A percentile compares a stretch with the other conserved stretches of the same genome.
Conservation (phyloP, 1,284 basidiomycete species). For the Cryptococcus sp. region DNA sequence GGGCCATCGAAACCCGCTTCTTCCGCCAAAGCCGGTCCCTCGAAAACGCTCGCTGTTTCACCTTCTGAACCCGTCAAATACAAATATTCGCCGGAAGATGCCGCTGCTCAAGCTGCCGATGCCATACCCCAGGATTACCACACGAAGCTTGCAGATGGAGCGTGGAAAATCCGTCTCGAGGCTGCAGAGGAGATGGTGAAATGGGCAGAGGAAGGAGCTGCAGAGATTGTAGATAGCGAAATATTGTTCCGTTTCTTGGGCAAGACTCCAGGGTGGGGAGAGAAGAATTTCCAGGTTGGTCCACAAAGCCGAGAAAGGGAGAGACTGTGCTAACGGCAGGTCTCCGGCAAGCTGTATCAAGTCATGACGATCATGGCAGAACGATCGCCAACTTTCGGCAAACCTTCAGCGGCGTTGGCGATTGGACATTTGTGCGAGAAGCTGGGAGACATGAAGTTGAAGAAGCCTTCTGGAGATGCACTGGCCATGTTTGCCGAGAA, state of each 20-base stretch:
- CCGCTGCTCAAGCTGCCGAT: slow-evolving; percentile 71
- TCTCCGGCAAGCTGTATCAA: slow-evolving; percentile 78
- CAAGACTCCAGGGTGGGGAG: slow-evolving; percentile 88
- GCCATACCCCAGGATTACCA: slow-evolving; percentile 68
- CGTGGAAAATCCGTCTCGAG: slow-evolving; percentile 89
- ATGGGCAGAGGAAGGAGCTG: slow-evolving; percentile 66
- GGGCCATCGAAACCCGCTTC: slow-evolving; percentile 30
- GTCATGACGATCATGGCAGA: slow-evolving; percentile 71
- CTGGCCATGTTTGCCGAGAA: slow-evolving; percentile 79
- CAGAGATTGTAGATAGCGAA: slow-evolving; percentile 74
- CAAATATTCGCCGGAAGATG: slow-evolving; percentile 86
- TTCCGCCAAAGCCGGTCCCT: slow-evolving; percentile 48
- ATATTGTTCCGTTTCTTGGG: slow-evolving; percentile 81
- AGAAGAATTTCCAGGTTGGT: slow-evolving; percentile 95
- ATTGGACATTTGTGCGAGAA: slow-evolving; percentile 89
- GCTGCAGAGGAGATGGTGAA: slow-evolving; percentile 77
- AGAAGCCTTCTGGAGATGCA: slow-evolving; percentile 92
- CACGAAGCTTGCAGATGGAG: slow-evolving; percentile 69
- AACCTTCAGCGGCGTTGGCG: slow-evolving; percentile 75
- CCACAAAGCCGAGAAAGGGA: background rate
- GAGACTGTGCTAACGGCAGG: slow-evolving; percentile 50
- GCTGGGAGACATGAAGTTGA: slow-evolving; percentile 92
- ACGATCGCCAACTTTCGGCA: slow-evolving; percentile 73
- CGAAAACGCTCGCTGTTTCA: slow-evolving; percentile 54
- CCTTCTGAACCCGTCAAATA: slow-evolving; percentile 80